phyloP scores from a whole-genome alignment of 305 asterid genomes.

The Fraxinus sp. region DNA sequence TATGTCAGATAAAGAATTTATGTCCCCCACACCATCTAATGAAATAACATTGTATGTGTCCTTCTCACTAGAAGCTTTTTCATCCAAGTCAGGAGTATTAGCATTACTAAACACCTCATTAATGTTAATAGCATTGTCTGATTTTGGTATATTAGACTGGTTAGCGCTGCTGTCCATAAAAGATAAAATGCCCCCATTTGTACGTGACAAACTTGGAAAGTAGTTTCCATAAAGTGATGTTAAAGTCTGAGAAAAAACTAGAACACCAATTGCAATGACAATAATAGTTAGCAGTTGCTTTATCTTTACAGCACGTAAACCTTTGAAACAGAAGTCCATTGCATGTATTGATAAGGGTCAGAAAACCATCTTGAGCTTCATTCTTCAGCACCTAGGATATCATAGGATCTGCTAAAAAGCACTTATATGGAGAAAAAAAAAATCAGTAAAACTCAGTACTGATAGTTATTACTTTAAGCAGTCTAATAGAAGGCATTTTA shows the following conservation, averaged over 20 bases:
- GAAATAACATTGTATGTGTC: slow-evolving; percentile 17
- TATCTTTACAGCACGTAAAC: slow-evolving; percentile 18
- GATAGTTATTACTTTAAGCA: neutral
- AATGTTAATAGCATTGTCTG: slow-evolving; percentile 12
- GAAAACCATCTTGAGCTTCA: neutral
- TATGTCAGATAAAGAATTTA: slow-evolving; percentile 8
- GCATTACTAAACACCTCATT: neutral
- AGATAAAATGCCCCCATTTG: slow-evolving; percentile 25
- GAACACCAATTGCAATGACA: slow-evolving; percentile 30
- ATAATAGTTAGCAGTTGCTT: slow-evolving; percentile 25
- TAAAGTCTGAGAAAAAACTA: slow-evolving; percentile 32
- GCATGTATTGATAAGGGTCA: neutral
- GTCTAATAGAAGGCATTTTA: neutral
- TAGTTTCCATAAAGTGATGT: slow-evolving; percentile 32
- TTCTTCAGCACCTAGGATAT: neutral
- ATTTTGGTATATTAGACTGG: slow-evolving; percentile 22
- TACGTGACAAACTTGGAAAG: slow-evolving; percentile 27
- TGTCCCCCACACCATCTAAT: slow-evolving; percentile 14
- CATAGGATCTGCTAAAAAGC: neutral
- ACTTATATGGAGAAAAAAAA: neutral
- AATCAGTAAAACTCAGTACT: neutral
- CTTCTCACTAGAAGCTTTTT: slow-evolving; percentile 5
- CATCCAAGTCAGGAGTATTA: slow-evolving; percentile 3
- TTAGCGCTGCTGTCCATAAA: slow-evolving; percentile 18
- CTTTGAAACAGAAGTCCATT: slow-evolving; percentile 22